phyloP scores from a whole-genome alignment of 371 early-diverging fungal genomes.

The Mortierella sp. region DNA sequence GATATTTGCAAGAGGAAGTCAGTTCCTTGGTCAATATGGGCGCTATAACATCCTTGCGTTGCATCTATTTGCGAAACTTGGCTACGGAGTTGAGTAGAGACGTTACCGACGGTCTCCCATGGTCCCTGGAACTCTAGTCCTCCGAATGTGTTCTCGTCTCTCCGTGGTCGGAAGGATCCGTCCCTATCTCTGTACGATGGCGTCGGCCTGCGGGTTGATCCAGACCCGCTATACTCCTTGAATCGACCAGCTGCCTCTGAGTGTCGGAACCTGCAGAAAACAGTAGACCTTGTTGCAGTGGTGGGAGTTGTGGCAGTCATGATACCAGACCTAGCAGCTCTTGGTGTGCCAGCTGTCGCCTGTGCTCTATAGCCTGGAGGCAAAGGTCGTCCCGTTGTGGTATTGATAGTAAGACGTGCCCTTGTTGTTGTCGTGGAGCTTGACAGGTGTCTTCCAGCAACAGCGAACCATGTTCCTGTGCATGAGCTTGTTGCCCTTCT shows the following conservation, averaged over 20 bases:
- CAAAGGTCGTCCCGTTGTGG: neutral
- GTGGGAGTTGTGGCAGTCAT: neutral
- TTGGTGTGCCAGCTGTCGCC: neutral
- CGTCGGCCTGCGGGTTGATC: neutral
- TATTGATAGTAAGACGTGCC: neutral
- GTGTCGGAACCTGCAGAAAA: slow-evolving; percentile 31
- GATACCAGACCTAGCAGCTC: neutral
- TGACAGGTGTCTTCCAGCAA: neutral
- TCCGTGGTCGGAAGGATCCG: neutral
- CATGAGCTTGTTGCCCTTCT: slow-evolving; percentile 9
- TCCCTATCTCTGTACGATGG: neutral
- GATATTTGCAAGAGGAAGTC: neutral
- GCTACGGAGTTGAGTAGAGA: neutral
- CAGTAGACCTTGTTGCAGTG: neutral
- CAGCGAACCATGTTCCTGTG: slow-evolving; percentile 5
- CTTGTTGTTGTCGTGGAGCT: neutral
- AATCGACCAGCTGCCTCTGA: neutral
- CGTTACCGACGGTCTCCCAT: slow-evolving; percentile 44
- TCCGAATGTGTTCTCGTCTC: slow-evolving; percentile 24
- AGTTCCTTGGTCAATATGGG: neutral
- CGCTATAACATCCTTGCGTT: neutral
- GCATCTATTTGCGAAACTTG: neutral
- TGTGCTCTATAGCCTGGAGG: neutral
- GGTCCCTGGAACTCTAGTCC: slow-evolving; percentile 35
- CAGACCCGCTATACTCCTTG: neutral